A percentile compares a stretch with the other conserved stretches of the same genome.
Conservation (phyloP, 75 land plant species). For the Pinus albicaulis region DNA sequence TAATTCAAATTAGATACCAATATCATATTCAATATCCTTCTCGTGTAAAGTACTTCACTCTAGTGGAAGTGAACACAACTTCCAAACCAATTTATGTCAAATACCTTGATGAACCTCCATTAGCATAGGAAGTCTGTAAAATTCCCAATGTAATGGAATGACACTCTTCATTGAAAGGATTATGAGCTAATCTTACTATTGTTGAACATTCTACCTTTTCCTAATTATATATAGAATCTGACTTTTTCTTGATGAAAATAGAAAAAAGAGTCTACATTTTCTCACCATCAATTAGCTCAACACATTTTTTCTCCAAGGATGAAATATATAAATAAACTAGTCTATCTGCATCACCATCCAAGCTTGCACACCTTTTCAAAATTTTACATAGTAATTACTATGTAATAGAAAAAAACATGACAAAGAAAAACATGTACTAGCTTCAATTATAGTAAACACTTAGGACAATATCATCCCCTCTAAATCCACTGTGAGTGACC, state of each 20-base stretch:
- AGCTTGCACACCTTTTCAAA: slow-evolving; percentile 83
- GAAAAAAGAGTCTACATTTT: slow-evolving; percentile 90
- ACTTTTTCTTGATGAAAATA: slow-evolving; percentile 69
- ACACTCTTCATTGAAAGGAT: neutral
- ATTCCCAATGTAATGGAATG: slow-evolving; percentile 56
- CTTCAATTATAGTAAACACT: neutral
- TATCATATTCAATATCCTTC: slow-evolving; percentile 81
- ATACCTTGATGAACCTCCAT: slow-evolving; percentile 91
- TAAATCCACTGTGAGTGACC: slow-evolving; percentile 61
- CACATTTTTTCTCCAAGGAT: slow-evolving; percentile 8
- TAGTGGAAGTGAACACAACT: slow-evolving; percentile 81
- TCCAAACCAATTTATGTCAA: slow-evolving; percentile 71
- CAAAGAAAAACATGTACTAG: neutral
- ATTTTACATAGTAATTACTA: neutral
- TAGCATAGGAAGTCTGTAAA: slow-evolving; percentile 98
- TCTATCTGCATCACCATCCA: slow-evolving; percentile 98
- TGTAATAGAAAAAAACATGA: neutral
- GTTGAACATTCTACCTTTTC: slow-evolving; percentile 3
- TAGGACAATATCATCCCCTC: slow-evolving; percentile 40
- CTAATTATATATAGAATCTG: slow-evolving; percentile 22
- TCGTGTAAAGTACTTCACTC: slow-evolving; percentile 93
- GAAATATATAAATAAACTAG: slow-evolving; percentile 75
- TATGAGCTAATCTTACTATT: too few relatives aligned
- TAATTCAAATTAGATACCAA: slow-evolving; percentile 98
- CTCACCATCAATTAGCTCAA: slow-evolving; percentile 92